phyloP scores from a whole-genome alignment of 1,284 basidiomycete species.

The Grifola frondosa region DNA sequence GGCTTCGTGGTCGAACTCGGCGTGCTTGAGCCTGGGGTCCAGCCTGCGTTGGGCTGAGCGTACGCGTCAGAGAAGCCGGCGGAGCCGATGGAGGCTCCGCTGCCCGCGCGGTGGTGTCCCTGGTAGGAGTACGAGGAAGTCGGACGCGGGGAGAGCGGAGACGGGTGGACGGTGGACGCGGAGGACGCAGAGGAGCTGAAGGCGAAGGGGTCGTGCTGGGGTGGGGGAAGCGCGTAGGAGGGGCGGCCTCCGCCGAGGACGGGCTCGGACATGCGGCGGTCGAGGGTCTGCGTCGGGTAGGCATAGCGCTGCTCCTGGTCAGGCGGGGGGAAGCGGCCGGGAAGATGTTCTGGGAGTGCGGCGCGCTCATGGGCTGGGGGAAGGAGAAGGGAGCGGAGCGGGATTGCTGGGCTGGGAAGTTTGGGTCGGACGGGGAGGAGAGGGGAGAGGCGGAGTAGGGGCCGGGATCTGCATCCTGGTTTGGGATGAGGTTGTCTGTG shows the following conservation, averaged over 20 bases:
- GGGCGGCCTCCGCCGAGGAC: conserved; percentile 30
- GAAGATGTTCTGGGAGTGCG: conserved; percentile 43
- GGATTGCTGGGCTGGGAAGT: conserved; percentile 14
- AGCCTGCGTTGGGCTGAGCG: conserved; percentile 9
- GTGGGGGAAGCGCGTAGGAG: conserved; percentile 15
- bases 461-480: conserved; percentile 11
- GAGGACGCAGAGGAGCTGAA: conserved; percentile 29
- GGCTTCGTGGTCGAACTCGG: conserved; percentile 14
- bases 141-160: conserved; percentile 22
- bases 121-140: conserved; percentile 22
- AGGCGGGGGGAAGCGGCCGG: conserved; percentile 38
- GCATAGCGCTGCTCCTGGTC: conserved; percentile 13
- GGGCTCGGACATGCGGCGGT: conserved; percentile 68
- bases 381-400: conserved; percentile 30
- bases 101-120: conserved; percentile 20
- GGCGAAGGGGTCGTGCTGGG: conserved; percentile 17
- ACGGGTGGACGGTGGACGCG: conserved; percentile 17
- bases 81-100: conserved; percentile 18
- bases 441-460: conserved; percentile 18
- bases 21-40: conserved; percentile 18
- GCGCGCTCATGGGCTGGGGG: conserved; percentile 43
- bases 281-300: conserved; percentile 39
- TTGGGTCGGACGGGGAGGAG: conserved; percentile 16
- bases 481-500: conserved; percentile 14
- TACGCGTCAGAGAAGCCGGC: conserved; percentile 13